Conservation (phyloP, 2,329 filamentous ascomycete genomes). For the Aureobasidium melanogenum region DNA sequence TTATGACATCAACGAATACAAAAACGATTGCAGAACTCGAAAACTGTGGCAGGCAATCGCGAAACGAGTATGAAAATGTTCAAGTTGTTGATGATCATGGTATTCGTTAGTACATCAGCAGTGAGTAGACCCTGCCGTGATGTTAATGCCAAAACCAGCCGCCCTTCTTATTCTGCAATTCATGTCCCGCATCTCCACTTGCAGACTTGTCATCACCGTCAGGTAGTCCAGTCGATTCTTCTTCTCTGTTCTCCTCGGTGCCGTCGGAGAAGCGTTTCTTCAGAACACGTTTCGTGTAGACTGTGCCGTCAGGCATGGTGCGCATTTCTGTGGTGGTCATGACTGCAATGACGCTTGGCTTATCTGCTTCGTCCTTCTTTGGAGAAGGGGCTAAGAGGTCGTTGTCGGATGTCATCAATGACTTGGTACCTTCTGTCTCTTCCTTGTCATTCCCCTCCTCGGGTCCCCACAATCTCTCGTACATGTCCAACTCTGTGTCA, state of each 20-base stretch:
- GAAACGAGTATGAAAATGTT: neutral
- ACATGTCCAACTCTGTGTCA: conserved; percentile 44
- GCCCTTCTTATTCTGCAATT: conserved; percentile 3
- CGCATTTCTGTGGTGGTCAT: conserved; percentile 49
- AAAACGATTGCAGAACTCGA: neutral
- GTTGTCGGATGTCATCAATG: neutral
- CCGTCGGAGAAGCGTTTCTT: conserved; percentile 54
- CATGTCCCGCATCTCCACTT: neutral
- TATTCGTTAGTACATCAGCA: neutral
- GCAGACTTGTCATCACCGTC: neutral
- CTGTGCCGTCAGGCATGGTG: conserved; percentile 46
- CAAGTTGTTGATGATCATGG: neutral
- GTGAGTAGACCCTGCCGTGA: neutral
- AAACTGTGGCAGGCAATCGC: neutral
- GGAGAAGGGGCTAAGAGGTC: neutral
- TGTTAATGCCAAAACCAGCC: conserved; percentile 7
- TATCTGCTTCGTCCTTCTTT: neutral
- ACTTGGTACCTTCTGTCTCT: conserved; percentile 11
- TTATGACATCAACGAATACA: neutral
- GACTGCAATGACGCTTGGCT: conserved; percentile 41
- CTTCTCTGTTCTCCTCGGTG: conserved; percentile 49
- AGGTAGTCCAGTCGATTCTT: conserved; percentile 35
- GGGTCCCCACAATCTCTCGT: conserved; percentile 37
- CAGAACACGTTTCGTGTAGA: conserved; percentile 48
- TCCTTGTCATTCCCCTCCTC: neutral